Conservation (phyloP, 306 rosid species). For the Rubus idaeus region DNA sequence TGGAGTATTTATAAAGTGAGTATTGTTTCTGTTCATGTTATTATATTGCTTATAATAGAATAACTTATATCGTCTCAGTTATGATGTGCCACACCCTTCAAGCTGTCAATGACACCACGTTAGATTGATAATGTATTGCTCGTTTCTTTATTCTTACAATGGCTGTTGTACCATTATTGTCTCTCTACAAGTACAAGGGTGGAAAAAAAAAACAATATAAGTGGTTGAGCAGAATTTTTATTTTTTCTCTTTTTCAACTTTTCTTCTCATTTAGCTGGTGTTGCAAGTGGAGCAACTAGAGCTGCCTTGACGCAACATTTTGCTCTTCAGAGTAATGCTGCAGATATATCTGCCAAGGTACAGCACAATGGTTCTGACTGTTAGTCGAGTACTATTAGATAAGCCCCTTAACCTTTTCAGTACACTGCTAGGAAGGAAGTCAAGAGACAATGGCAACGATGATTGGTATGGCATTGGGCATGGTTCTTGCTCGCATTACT, state of each 20-base stretch:
- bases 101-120: conserved; percentile 15
- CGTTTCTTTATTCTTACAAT: not conserved
- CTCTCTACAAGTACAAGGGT: not conserved
- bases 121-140: not conserved
- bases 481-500: conserved; percentile 82
- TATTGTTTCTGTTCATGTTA: not conserved
- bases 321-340: conserved; percentile 69
- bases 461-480: conserved; percentile 88
- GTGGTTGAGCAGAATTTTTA: conserved; percentile 4
- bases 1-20: not conserved
- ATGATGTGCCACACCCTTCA: not conserved
- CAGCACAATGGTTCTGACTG: conserved; percentile 8
- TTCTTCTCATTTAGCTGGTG: conserved; percentile 67
- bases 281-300: conserved; percentile 99
- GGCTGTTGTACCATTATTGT: not conserved
- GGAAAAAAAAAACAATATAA: not conserved
- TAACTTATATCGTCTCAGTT: not conserved
- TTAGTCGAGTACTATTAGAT: conserved; percentile 1
- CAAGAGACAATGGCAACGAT: conserved; percentile 77
- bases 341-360: conserved; percentile 72
- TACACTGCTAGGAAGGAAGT: conserved; percentile 56
- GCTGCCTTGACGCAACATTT: conserved; percentile 99
- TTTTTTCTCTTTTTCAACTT: conserved; percentile 17
- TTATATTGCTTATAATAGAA: not conserved
- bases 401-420: conserved; percentile 17